Conservation (phyloP, 257 asterid species). For the Scutellaria galericulata region DNA sequence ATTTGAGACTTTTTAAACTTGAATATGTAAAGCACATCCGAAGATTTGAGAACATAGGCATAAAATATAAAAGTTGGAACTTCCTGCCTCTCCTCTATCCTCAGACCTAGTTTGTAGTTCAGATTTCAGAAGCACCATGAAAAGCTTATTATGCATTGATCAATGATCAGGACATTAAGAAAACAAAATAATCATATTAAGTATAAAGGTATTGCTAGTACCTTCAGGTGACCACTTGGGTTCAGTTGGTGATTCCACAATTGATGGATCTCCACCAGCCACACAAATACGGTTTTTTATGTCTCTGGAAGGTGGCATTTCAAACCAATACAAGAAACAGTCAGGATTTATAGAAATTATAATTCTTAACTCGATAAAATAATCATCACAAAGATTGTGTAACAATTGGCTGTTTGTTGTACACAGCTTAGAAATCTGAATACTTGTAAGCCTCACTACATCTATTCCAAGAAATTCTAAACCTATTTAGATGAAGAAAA, state of each 20-base stretch:
- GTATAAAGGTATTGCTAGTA: conserved; percentile 31
- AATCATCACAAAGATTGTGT: conserved; percentile 3
- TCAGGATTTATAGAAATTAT: not conserved
- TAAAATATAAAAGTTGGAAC: no score
- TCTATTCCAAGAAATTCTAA: not conserved
- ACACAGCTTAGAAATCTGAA: not conserved
- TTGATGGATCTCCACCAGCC: conserved; percentile 84
- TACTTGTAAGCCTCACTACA: conserved; percentile 23
- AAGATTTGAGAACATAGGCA: not conserved
- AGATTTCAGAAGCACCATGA: conserved; percentile 13
- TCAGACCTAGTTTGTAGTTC: not conserved
- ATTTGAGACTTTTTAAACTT: not conserved
- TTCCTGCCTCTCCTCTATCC: not conserved
- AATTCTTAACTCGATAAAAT: not conserved
- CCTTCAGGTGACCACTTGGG: conserved; percentile 99
- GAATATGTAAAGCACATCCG: not conserved
- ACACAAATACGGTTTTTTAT: conserved; percentile 68
- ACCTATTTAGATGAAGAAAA: not conserved
- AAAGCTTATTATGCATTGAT: conserved; percentile 22
- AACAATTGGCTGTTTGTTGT: not conserved
- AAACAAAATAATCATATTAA: not conserved
- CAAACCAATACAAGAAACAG: not conserved
- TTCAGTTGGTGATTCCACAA: conserved; percentile 91
- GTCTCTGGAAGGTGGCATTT: conserved; percentile 53
- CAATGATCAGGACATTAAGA: not conserved